Evolutionary conservation across 192 early-diverging fungal species (phyloP), one percentile per base, ranked within the genome.

Genomic region (Mortierella alpina): DNA sequence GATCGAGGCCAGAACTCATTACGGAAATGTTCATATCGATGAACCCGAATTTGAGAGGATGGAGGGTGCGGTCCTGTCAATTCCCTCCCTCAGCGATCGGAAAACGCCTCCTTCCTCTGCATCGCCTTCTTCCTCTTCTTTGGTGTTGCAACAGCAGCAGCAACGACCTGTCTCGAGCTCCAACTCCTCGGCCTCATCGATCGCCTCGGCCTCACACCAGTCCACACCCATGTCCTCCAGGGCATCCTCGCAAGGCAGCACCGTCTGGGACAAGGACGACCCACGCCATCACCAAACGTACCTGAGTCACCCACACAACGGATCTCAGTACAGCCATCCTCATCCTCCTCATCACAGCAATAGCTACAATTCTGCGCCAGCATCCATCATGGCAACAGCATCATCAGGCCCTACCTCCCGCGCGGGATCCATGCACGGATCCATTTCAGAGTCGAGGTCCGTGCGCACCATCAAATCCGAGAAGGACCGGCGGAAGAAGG

Each of bases 11-110:
- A 54, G 77, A 40, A 72, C 70, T 20, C 77, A 72, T 53, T 80
- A 80, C 23, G 77, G 77, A 49, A 80, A 59, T 59, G 72, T 80
- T 42, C 40, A 45, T 1, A 80, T 80, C 42, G 66, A 80, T n/a
- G 77, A 80, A 7, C 77, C 77, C 55, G 70, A 80, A 39, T 80
- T 80, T 59, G 65, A 80, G 49, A 45, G 60, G 53, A 61, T 80
- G 51, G 77, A 80, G 41, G 77, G 70, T 4, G 77, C 77, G 9
- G 63, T 49, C 14, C 59, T 80, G 6, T 52, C n/a, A 9, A 12
- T 68, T 4, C 77, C 77, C 5, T 80, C 77, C 17, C 12, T 72
- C 13, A 80, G 77, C 45, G 77, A 72, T 31, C 59, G 77, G 8
- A 68, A 80, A 11, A 17, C 57, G 3, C n/a, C 53, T 0, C 46